Base-by-base conservation (phyloP, 768 basidiomycete genomes). In the Sistotremastrum niveocremeum region DNA sequence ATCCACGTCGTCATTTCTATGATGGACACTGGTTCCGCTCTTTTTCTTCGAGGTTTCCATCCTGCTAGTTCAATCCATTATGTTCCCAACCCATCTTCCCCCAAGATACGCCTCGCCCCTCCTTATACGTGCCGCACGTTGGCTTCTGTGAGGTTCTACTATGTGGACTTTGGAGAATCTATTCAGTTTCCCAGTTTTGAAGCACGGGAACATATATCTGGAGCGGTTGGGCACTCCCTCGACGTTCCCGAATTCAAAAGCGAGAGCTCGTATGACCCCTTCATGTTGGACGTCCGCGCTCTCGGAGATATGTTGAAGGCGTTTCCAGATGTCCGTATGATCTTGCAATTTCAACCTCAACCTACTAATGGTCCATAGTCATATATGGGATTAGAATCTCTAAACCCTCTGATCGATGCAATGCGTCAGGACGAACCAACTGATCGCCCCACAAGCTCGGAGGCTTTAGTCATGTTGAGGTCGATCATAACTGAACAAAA, bases 341-440 rank as follows among this genome's bases (percentile, higher is more conserved):
- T 20, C 20, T 20, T 20, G 20, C 20, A 20, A 20, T 20, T 20
- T 20, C 20, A 20, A 20, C 20, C 2, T 20, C 20, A 20, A 20
- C 20, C 20, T 20, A 20, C 20, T 20, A 20, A 20, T 20, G 20
- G 20, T 20, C 20, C 20, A 20, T 20, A 20, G 20, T 20, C 20
- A 20, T 20, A 20, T 20, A 20, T 20, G 20, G 20, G 20, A 20
- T 20, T 20, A 20, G 20, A 20, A 20, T 20, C 20, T 20, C 20
- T 20, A 2, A 20, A 20, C 20, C 20, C 20, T 20, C 49, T 65
- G 3, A 43, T 63, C 4, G 33, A 39, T 3, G 46, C 49, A 3
- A 64, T 65, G 62, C 51, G 52, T 0, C 51, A 48, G 4, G 46
- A 45, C 1, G 54, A 60, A 39, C 63, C 63, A 0, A 32, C 41